A percentile compares a stretch with the other conserved stretches of the same genome.
phyloP scores from a whole-genome alignment of 73 alveolate species.

The Tetrahymena borealis region DNA sequence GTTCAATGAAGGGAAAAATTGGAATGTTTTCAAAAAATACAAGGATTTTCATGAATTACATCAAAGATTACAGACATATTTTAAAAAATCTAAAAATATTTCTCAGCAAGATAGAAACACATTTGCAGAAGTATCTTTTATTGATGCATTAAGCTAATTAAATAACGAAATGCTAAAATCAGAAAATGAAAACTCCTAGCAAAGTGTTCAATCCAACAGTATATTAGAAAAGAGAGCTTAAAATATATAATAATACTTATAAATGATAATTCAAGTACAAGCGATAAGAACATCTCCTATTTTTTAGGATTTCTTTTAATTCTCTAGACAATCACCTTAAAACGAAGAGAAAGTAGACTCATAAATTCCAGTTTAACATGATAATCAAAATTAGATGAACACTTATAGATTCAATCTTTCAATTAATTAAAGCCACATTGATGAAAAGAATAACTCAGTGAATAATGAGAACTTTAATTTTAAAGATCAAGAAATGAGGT shows the following conservation, averaged over 20 bases:
- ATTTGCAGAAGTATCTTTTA: background rate
- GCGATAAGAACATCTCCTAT: background rate
- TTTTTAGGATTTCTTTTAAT: background rate
- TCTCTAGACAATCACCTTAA: background rate
- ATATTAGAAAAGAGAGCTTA: background rate
- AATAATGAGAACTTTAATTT: background rate
- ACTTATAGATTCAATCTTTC: background rate
- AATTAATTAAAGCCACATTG: background rate
- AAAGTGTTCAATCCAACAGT: background rate
- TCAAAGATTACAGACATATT: background rate
- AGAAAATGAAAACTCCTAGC: background rate
- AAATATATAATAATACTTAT: background rate
- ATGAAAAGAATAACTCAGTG: background rate
- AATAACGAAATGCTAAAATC: background rate
- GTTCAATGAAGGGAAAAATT: conserved; percentile 25
- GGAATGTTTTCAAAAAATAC: conserved; percentile 45
- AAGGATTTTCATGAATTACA: conserved; percentile 50
- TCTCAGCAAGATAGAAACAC: background rate
- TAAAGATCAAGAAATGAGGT: background rate
- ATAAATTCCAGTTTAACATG: no score
- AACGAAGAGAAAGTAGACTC: background rate
- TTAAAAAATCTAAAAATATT: background rate
- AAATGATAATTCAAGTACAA: background rate
- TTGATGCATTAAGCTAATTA: background rate
- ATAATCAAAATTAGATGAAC: background rate